A percentile compares a stretch with the other conserved stretches of the same genome.
Conservation (phyloP, 352 stramenopile species). For the Pythium phragmitis region DNA sequence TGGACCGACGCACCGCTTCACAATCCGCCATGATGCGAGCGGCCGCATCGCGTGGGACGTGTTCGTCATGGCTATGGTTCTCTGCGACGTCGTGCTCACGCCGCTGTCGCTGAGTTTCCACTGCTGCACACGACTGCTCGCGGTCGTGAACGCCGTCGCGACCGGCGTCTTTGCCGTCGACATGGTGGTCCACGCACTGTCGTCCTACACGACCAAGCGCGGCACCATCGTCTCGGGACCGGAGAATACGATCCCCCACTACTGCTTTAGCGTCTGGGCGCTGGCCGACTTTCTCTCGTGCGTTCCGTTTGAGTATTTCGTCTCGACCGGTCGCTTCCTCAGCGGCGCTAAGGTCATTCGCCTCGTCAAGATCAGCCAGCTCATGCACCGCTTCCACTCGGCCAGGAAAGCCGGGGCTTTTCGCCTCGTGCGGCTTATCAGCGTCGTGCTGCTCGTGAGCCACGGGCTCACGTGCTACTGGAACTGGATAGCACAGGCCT, state of each 20-base stretch:
- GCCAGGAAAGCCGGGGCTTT: conserved; percentile 65
- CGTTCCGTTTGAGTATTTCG: conserved; percentile 62
- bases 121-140: conserved; percentile 30
- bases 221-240: conserved; percentile 53
- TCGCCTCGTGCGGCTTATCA: conserved; percentile 51
- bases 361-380: conserved; percentile 61
- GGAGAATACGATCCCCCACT: conserved; percentile 40
- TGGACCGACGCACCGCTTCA: conserved; percentile 37
- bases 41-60: conserved; percentile 50
- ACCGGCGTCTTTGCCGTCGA: conserved; percentile 56
- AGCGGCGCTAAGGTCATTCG: conserved; percentile 68
- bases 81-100: conserved; percentile 57
- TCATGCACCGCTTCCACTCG: conserved; percentile 51
- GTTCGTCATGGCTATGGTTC: conserved; percentile 57
- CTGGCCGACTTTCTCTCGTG: conserved; percentile 65
- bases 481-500: conserved; percentile 51
- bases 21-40: conserved; percentile 47
- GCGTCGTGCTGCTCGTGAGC: conserved; percentile 55
- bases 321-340: conserved; percentile 40
- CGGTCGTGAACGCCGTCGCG: conserved; percentile 32
- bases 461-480: conserved; percentile 69
- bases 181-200: conserved; percentile 57
- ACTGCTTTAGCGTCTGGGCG: conserved; percentile 52
- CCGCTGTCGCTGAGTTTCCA: conserved; percentile 55
- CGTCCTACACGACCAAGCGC: conserved; percentile 52